These are phyloP conservation scores for Thoreauomyces humboldtii DNA, from an alignment of 192 early-diverging fungal species.

Conservation along the genomic window DNA sequence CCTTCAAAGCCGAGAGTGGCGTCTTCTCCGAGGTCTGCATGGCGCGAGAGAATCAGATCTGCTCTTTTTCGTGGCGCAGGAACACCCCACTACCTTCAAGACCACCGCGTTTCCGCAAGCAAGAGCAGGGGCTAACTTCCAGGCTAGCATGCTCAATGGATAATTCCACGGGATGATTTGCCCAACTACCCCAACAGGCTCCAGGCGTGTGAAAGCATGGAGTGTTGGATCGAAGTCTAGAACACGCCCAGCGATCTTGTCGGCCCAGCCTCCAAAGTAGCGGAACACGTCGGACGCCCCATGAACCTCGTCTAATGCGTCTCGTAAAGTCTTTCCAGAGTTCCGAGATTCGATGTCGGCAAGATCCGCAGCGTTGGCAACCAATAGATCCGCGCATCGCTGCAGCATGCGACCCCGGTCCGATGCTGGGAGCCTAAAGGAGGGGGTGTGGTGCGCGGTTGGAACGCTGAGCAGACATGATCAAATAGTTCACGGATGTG, in stretches of 20 bases:
- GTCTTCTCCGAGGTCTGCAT: slow-evolving; percentile 35
- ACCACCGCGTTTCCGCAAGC: slow-evolving; percentile 34
- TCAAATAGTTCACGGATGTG: not conserved
- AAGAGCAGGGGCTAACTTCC: slow-evolving; percentile 38
- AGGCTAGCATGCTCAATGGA: slow-evolving; percentile 20
- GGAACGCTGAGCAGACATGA: not conserved
- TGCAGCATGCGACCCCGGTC: slow-evolving; percentile 24
- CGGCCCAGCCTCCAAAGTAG: slow-evolving; percentile 37
- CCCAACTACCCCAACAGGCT: slow-evolving; percentile 31
- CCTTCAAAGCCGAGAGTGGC: slow-evolving; percentile 33
- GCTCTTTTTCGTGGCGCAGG: no score
- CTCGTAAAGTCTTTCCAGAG: slow-evolving; percentile 42
- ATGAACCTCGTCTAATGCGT: slow-evolving; percentile 28
- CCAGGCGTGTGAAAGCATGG: slow-evolving; percentile 23
- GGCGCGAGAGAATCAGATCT: no score
- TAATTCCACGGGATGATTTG: slow-evolving; percentile 29
- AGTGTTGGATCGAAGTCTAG: slow-evolving; percentile 10
- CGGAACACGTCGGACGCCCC: slow-evolving; percentile 17
- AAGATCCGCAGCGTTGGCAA: slow-evolving; percentile 30
- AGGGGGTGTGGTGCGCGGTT: not conserved
- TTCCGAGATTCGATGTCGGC: slow-evolving; percentile 45
- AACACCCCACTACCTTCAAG: slow-evolving; percentile 32
- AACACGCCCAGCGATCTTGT: slow-evolving; percentile 20
- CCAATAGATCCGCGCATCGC: slow-evolving; percentile 44
- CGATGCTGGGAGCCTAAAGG: slow-evolving; percentile 15